Percentiles rank a stretch among this genome's conserved stretches.
Conservation (phyloP, 176 grass and related monocot species). For the Neostapfia colusana region DNA sequence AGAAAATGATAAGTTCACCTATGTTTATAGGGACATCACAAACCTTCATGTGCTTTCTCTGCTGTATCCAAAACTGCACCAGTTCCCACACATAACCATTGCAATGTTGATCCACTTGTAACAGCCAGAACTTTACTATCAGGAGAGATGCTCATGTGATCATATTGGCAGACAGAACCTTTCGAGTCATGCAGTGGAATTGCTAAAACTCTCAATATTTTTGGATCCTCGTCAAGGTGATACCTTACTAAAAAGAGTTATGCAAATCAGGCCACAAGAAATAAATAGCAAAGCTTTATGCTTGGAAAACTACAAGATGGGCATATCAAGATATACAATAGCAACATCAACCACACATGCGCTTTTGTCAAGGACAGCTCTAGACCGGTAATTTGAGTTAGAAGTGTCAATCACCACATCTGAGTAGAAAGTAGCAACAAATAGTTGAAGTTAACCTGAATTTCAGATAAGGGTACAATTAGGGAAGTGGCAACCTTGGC, state of each 20-base stretch:
- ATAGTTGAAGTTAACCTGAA: neutral
- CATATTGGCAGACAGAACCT: slow-evolving; percentile 66
- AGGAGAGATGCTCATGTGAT: slow-evolving; percentile 79
- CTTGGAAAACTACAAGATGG: neutral
- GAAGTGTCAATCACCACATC: neutral
- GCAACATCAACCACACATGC: slow-evolving; percentile 11
- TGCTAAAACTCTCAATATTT: slow-evolving; percentile 74
- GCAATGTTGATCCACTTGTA: slow-evolving; percentile 68
- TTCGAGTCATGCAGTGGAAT: slow-evolving; percentile 82
- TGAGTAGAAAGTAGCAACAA: neutral
- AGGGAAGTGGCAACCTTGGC: neutral
- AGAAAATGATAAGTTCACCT: neutral
- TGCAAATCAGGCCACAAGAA: slow-evolving; percentile 21
- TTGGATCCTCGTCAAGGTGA: slow-evolving; percentile 96
- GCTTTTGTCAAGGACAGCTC: neutral
- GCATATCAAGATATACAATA: neutral
- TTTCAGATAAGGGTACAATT: slow-evolving; percentile 9
- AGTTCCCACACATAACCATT: slow-evolving; percentile 82
- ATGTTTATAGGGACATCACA: slow-evolving; percentile 31
- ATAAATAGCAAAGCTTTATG: neutral
- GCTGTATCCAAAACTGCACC: slow-evolving; percentile 85
- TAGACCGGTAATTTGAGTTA: slow-evolving; percentile 7
- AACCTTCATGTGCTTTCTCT: slow-evolving; percentile 91
- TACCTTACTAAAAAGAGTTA: slow-evolving; percentile 74
- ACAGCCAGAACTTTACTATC: slow-evolving; percentile 72